A percentile compares a stretch with the other conserved stretches of the same genome.
Conservation (phyloP, 352 stramenopile species). For the Pythium aphanidermatum region DNA sequence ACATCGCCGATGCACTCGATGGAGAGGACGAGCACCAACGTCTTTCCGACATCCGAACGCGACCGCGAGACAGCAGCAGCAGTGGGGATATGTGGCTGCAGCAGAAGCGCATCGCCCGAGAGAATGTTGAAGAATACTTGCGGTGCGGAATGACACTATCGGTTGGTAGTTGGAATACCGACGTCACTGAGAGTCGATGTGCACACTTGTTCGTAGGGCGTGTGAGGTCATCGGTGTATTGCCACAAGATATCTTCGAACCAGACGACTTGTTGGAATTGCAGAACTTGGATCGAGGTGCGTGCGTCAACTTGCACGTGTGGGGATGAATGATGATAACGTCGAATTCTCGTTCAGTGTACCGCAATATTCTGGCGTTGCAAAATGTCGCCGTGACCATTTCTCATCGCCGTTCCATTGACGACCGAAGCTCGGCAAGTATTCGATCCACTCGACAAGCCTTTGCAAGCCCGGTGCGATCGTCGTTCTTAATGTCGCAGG, state of each 20-base stretch:
- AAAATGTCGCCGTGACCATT: constrained; percentile 61
- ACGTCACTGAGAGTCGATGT: too few relatives aligned
- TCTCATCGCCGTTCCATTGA: constrained; percentile 77
- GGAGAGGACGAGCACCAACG: neutral
- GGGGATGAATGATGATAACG: neutral
- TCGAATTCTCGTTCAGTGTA: constrained; percentile 41
- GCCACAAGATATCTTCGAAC: constrained; percentile 55
- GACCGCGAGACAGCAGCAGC: constrained; percentile 14
- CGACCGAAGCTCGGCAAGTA: constrained; percentile 56
- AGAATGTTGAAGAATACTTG: constrained; percentile 64
- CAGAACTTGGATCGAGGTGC: constrained; percentile 66
- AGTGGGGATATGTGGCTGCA: constrained; percentile 21
- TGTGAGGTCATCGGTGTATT: constrained; percentile 62
- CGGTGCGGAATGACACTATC: constrained; percentile 28
- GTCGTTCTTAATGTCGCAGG: constrained; percentile 7
- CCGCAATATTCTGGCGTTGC: constrained; percentile 70
- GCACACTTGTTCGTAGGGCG: constrained; percentile 32
- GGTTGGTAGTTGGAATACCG: constrained; percentile 1
- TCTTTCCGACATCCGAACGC: constrained; percentile 12
- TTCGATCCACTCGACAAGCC: constrained; percentile 4
- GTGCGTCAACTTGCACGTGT: too few relatives aligned
- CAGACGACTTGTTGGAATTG: constrained; percentile 58
- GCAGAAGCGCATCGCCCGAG: constrained; percentile 18
- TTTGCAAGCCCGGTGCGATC: constrained; percentile 6
- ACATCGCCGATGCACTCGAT: constrained; percentile 1